A percentile compares a stretch with the other conserved stretches of the same genome.
Conservation (phyloP, 139 green algal species). For the Limnomonas spitsbergensis region DNA sequence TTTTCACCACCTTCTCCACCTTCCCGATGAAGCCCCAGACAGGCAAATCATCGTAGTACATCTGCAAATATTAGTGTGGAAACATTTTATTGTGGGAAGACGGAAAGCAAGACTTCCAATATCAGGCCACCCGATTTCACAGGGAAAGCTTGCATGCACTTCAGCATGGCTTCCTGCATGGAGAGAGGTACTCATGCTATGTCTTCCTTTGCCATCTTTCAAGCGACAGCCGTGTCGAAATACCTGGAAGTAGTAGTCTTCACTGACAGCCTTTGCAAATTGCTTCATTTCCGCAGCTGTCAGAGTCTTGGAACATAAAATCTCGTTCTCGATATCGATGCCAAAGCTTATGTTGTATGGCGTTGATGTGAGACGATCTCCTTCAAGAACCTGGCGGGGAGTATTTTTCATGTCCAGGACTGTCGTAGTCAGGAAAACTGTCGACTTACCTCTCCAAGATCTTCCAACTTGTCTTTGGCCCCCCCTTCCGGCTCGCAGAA, state of each 20-base stretch:
- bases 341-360: conserved; percentile 86
- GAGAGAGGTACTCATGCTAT: background rate
- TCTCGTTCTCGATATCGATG: conserved; percentile 71
- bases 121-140: background rate
- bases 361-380: conserved; percentile 78
- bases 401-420: no score
- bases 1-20: conserved; percentile 60
- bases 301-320: conserved; percentile 81
- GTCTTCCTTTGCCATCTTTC: background rate
- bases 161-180: background rate
- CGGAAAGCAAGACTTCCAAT: no score
- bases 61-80: conserved; percentile 51
- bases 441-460: conserved; percentile 77
- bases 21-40: conserved; percentile 96
- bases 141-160: background rate
- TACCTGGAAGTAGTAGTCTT: conserved; percentile 98
- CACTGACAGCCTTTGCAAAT: conserved; percentile 73
- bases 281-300: conserved; percentile 71
- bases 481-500: conserved; percentile 82
- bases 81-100: background rate
- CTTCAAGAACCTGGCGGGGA: conserved; percentile 70
- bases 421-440: no score
- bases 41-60: conserved; percentile 91
- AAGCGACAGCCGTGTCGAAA: no score
- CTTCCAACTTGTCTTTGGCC: conserved; percentile 80